Percentiles rank a stretch among this genome's conserved stretches.
Evolutionary conservation across 345 rosid genomes (phyloP).

Genomic region (Clarkia xantiana): DNA sequence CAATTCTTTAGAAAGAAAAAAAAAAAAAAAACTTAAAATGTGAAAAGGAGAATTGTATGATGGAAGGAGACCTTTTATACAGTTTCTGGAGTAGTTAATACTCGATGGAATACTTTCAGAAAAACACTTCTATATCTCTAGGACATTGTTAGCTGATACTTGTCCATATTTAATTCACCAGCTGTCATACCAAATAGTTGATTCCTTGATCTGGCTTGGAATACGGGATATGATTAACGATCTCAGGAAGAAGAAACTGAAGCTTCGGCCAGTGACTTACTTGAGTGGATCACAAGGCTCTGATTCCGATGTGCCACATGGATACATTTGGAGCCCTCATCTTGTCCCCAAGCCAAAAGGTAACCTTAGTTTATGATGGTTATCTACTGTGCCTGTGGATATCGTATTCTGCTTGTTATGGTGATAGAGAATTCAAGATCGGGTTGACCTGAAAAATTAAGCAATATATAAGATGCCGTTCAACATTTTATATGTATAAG

Average conservation of each 20-base stretch:
- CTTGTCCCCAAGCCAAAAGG: slow-evolving; percentile 99
- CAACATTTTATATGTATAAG: too few species aligned
- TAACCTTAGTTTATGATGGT: slow-evolving; percentile 8
- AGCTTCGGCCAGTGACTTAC: slow-evolving; percentile 90
- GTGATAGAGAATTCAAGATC: too few species aligned
- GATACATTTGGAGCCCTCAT: slow-evolving; percentile 98
- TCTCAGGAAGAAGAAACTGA: slow-evolving; percentile 76
- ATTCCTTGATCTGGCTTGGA: slow-evolving; percentile 97
- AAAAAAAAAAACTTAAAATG: too few species aligned
- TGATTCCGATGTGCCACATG: slow-evolving; percentile 81
- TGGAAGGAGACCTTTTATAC: too few species aligned
- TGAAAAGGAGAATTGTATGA: too few species aligned
- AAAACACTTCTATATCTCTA: too few species aligned
- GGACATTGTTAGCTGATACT: background rate
- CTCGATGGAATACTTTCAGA: too few species aligned
- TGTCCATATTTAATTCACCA: slow-evolving; percentile 14
- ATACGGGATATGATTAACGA: slow-evolving; percentile 96
- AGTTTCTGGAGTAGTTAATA: too few species aligned
- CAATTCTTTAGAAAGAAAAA: too few species aligned
- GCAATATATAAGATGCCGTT: too few species aligned
- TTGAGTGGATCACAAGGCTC: slow-evolving; percentile 95
- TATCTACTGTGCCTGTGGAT: background rate
- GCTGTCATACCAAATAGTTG: slow-evolving; percentile 96
- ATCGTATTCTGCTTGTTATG: too few species aligned
- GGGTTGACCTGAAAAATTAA: too few species aligned